These are phyloP conservation scores for Sarcomyxa edulis DNA, from an alignment of 768 basidiomycete genomes.

Conservation along the genomic window DNA sequence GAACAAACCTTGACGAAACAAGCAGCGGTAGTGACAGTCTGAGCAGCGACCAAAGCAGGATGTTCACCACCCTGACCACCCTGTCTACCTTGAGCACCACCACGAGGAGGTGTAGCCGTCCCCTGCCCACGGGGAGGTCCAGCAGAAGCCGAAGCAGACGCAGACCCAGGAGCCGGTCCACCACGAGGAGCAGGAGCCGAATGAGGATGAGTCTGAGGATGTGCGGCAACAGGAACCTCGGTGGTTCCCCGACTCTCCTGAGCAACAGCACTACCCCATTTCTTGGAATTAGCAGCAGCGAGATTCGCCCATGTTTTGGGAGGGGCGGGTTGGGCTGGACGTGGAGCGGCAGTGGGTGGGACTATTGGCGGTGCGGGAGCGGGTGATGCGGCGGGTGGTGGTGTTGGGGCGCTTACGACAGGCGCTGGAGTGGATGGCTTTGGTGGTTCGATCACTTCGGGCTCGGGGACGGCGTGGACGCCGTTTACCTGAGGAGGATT, in stretches of 20 bases:
- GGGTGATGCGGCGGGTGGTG: constrained; percentile 24
- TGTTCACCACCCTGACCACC: constrained; percentile 26
- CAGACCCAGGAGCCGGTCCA: constrained; percentile 33
- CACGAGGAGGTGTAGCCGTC: constrained; percentile 13
- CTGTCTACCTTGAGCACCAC: constrained; percentile 2
- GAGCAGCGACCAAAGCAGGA: constrained; percentile 50
- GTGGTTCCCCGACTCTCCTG: constrained; percentile 73
- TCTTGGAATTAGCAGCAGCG: constrained; percentile 75
- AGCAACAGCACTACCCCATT: constrained; percentile 83
- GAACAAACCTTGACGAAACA: constrained; percentile 87
- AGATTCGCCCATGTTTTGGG: constrained; percentile 92
- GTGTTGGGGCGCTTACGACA: constrained; percentile 15
- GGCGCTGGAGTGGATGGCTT: constrained; percentile 23
- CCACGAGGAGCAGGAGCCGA: constrained; percentile 24
- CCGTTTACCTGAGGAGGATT: constrained; percentile 35
- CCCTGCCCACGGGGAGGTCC: constrained; percentile 28
- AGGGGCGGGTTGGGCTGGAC: constrained; percentile 35
- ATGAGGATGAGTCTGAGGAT: too few species aligned
- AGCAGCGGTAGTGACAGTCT: constrained; percentile 60
- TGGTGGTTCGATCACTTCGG: constrained; percentile 23
- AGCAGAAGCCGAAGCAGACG: constrained; percentile 25
- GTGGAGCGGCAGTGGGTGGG: constrained; percentile 23
- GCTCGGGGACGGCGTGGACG: constrained; percentile 24
- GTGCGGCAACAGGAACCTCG: constrained; percentile 37
- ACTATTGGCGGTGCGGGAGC: constrained; percentile 23